A percentile compares a stretch with the other conserved stretches of the same genome.
Evolutionary conservation across 2,329 filamentous ascomycete genomes (phyloP).

Genomic region (Nemania serpens): DNA sequence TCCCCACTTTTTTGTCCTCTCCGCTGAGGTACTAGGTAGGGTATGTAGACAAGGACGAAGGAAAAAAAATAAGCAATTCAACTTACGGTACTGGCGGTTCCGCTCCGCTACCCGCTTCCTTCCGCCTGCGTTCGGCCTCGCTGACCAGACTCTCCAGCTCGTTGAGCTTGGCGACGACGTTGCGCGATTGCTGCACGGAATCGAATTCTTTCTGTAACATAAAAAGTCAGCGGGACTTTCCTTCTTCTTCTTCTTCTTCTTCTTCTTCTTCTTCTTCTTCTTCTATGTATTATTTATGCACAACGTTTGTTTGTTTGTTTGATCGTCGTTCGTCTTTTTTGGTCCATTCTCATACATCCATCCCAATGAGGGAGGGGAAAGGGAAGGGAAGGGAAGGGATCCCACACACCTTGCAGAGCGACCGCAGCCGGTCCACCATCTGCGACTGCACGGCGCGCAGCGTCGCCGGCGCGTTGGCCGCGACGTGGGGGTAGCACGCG

Average conservation of each 20-base stretch:
- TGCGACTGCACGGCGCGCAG: constrained; percentile 61
- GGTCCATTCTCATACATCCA: no score
- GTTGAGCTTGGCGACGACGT: constrained; percentile 62
- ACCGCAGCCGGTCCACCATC: constrained; percentile 60
- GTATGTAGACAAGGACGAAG: no score
- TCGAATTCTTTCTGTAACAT: constrained; percentile 59
- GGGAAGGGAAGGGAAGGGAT: not conserved
- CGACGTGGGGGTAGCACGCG: constrained; percentile 66
- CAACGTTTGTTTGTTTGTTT: not conserved
- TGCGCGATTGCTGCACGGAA: constrained; percentile 54
- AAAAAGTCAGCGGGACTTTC: not conserved
- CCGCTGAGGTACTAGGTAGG: no score
- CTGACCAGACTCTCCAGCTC: constrained; percentile 60
- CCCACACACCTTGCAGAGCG: constrained; percentile 57
- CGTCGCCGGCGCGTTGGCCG: constrained; percentile 53
- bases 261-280: no score
- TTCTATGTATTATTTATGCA: no score
- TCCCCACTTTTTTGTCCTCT: not conserved
- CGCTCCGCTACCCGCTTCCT: constrained; percentile 38
- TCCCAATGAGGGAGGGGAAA: no score
- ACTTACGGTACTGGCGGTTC: constrained; percentile 53
- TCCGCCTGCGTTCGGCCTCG: constrained; percentile 51
- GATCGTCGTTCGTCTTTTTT: no score
- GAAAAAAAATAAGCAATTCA: not conserved
- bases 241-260: no score